phyloP scores from a whole-genome alignment of 306 rosid species.

The Betula pendula region DNA sequence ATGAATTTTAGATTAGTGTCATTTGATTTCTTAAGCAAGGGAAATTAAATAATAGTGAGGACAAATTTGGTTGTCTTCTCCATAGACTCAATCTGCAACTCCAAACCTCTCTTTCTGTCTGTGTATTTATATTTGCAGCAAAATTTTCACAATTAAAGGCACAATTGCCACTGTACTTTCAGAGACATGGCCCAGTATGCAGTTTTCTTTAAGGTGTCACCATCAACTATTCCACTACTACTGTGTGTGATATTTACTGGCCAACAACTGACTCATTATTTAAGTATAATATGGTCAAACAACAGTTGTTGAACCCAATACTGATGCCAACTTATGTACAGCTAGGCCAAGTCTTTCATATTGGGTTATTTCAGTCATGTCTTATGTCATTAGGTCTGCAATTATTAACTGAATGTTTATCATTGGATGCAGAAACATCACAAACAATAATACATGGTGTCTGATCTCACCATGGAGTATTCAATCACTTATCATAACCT shows the following conservation, averaged over 20 bases:
- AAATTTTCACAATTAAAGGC: not conserved
- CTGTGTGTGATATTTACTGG: not conserved
- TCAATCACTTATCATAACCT: not conserved
- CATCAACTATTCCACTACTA: not conserved
- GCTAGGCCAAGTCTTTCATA: not conserved
- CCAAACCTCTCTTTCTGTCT: not conserved
- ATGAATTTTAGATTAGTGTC: not conserved
- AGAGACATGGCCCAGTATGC: not conserved
- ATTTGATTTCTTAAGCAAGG: slow-evolving; percentile 3
- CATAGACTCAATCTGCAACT: not conserved
- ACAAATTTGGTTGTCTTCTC: not conserved
- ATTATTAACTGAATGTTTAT: not conserved
- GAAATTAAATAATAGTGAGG: not conserved
- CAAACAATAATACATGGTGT: not conserved
- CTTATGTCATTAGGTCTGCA: not conserved
- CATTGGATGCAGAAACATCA: not conserved
- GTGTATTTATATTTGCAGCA: not conserved
- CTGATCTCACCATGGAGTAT: not conserved
- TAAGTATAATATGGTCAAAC: not conserved
- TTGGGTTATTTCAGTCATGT: not conserved
- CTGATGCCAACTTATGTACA: not conserved
- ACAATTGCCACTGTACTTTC: not conserved
- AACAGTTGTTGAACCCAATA: not conserved
- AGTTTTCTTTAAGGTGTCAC: not conserved
- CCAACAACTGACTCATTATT: not conserved